Percentiles rank a stretch among this genome's conserved stretches.
These are phyloP conservation scores for Fusarium secorum DNA, from an alignment of 2,329 filamentous ascomycete species.

Conservation along the genomic window DNA sequence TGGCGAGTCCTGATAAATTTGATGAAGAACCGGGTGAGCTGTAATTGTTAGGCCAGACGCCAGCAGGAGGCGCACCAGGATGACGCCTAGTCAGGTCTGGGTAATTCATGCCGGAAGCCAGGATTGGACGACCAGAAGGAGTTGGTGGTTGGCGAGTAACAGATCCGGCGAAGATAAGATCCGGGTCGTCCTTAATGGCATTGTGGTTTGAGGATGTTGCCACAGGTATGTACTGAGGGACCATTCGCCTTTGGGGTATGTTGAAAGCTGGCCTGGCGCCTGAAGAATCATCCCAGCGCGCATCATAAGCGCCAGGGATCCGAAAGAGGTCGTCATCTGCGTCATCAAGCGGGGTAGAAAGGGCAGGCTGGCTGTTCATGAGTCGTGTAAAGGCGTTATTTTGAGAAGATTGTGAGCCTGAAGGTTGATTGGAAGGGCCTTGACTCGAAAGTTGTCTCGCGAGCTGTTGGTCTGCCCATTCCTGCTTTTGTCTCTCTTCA, in stretches of 20 bases:
- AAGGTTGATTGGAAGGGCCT: constrained; percentile 7
- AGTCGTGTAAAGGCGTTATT: constrained; percentile 41
- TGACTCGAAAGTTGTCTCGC: constrained; percentile 43
- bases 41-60: not conserved
- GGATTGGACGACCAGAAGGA: not conserved
- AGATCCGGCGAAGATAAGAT: constrained; percentile 7
- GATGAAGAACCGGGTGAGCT: constrained; percentile 1
- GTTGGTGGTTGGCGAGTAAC: not conserved
- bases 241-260: not conserved
- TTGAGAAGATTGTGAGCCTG: constrained; percentile 1
- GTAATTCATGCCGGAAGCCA: constrained; percentile 10
- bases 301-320: constrained; percentile 36
- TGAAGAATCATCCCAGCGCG: constrained; percentile 27
- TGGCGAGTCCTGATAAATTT: constrained; percentile 36
- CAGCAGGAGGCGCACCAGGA: not conserved
- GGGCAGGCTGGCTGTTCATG: constrained; percentile 43
- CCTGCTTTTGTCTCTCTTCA: constrained; percentile 45
- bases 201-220: not conserved
- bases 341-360: not conserved
- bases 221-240: not conserved
- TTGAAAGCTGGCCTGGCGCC: not conserved
- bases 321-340: not conserved
- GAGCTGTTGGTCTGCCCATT: constrained; percentile 41
- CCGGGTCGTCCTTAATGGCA: constrained; percentile 1
- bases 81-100: constrained; percentile 9